Evolutionary conservation across 2,329 filamentous ascomycete species (phyloP).

Genomic region (Pseudogymnoascus sp.): DNA sequence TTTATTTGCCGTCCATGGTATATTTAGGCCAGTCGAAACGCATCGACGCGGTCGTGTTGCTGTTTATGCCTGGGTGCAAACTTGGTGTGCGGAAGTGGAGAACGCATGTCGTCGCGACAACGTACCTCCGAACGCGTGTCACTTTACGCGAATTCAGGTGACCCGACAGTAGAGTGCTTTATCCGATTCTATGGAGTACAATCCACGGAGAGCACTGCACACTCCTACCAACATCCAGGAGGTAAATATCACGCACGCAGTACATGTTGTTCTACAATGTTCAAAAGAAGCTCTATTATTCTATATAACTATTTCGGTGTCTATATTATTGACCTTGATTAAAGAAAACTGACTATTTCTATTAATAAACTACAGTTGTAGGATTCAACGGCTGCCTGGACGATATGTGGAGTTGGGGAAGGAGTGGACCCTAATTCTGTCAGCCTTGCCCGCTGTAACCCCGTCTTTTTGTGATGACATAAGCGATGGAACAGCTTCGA

Average conservation of each 20-base stretch:
- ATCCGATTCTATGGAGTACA: neutral
- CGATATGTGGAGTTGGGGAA: too few relatives aligned
- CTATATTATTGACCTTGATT: too few relatives aligned
- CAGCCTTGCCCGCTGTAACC: too few relatives aligned
- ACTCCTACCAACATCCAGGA: neutral
- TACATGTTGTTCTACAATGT: neutral
- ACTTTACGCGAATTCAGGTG: conserved; percentile 6
- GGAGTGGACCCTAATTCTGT: too few relatives aligned
- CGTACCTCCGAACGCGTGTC: conserved; percentile 1
- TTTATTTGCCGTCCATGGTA: neutral
- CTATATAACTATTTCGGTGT: too few relatives aligned
- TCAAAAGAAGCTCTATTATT: neutral
- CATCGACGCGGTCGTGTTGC: neutral
- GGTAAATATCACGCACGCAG: neutral
- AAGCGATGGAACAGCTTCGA: too few relatives aligned
- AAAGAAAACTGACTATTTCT: too few relatives aligned
- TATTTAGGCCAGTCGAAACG: neutral
- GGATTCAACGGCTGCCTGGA: too few relatives aligned
- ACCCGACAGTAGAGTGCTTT: neutral
- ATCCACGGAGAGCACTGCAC: too few relatives aligned
- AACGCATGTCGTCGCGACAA: conserved; percentile 9
- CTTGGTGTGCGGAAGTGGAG: conserved; percentile 1
- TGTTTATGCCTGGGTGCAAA: neutral
- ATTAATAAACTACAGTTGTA: too few relatives aligned
- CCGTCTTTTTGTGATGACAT: too few relatives aligned